These are phyloP conservation scores for Penicillium rolfsii DNA, from an alignment of 2,329 filamentous ascomycete species.

Conservation along the genomic window DNA sequence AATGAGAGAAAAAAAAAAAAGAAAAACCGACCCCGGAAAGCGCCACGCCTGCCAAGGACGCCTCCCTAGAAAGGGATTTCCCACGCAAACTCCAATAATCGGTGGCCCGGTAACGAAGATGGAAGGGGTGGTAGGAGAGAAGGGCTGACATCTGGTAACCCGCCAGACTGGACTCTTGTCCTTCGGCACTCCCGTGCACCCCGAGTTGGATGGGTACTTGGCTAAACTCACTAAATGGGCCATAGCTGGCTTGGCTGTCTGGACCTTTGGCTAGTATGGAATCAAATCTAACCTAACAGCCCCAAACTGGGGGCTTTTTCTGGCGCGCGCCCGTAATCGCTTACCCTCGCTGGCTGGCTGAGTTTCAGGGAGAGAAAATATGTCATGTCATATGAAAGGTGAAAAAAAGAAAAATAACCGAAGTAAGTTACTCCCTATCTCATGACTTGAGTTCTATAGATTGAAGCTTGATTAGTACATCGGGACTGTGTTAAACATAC, in stretches of 20 bases:
- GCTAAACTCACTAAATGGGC: not conserved
- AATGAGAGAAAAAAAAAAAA: no score
- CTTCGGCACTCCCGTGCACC: not conserved
- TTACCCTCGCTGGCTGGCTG: not conserved
- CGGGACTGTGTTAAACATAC: no score
- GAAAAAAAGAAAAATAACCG: no score
- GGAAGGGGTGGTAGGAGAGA: not conserved
- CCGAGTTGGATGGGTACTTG: not conserved
- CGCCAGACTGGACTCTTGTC: not conserved
- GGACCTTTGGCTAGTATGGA: not conserved
- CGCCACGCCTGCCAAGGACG: not conserved
- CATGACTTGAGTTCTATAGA: not conserved
- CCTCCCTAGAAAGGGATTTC: not conserved
- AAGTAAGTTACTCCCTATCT: not conserved
- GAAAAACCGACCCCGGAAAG: not conserved
- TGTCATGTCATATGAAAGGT: not conserved
- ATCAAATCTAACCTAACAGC: not conserved
- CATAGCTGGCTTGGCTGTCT: not conserved
- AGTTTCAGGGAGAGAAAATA: not conserved
- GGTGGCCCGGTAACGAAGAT: not conserved
- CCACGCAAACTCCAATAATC: not conserved
- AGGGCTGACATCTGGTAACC: not conserved
- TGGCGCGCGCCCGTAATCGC: slow-evolving; percentile 9
- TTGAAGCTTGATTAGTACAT: no score
- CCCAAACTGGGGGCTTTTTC: not conserved